A percentile compares a stretch with the other conserved stretches of the same genome.
phyloP scores from a whole-genome alignment of 1,139 yeast species.

The Ogataea hybrid region DNA sequence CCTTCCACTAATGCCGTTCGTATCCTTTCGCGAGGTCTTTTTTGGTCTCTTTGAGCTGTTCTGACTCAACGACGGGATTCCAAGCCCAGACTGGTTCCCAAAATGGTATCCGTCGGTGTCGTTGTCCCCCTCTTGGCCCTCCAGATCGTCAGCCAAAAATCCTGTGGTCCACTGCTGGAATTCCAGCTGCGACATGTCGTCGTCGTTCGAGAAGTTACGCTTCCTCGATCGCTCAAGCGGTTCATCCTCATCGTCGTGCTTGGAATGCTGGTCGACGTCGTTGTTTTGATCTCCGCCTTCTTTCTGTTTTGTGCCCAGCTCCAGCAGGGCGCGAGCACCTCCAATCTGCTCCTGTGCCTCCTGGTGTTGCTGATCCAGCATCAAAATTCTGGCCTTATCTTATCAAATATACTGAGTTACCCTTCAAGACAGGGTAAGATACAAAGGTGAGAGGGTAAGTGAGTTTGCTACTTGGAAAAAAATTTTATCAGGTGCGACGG shows the following conservation, averaged over 20 bases:
- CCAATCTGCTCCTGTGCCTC: constrained; percentile 22
- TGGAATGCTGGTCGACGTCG: constrained; percentile 9
- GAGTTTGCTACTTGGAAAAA: neutral
- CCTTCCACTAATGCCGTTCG: neutral
- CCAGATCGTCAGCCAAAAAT: constrained; percentile 44
- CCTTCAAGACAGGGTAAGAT: constrained; percentile 24
- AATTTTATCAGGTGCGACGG: neutral
- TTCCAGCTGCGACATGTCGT: constrained; percentile 41
- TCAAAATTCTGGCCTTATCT: constrained; percentile 8
- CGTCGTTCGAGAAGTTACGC: constrained; percentile 32
- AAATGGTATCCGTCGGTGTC: constrained; percentile 13
- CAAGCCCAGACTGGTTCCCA: constrained; percentile 12
- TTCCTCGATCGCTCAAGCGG: constrained; percentile 37
- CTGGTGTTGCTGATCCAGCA: constrained; percentile 12
- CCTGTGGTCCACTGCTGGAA: constrained; percentile 54
- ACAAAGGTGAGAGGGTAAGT: constrained; percentile 10
- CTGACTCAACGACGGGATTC: constrained; percentile 12
- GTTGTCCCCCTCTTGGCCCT: constrained; percentile 17
- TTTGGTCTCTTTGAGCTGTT: constrained; percentile 20
- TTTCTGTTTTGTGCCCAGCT: constrained; percentile 23
- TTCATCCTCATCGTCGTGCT: constrained; percentile 59
- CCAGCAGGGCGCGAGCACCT: constrained; percentile 28
- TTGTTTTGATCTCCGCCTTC: constrained; percentile 14
- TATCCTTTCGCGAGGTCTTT: constrained; percentile 13
- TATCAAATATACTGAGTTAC: constrained; percentile 18